A percentile compares a stretch with the other conserved stretches of the same genome.
phyloP scores from a whole-genome alignment of 1,284 basidiomycete genomes.

The Rhodotorula sp. region DNA sequence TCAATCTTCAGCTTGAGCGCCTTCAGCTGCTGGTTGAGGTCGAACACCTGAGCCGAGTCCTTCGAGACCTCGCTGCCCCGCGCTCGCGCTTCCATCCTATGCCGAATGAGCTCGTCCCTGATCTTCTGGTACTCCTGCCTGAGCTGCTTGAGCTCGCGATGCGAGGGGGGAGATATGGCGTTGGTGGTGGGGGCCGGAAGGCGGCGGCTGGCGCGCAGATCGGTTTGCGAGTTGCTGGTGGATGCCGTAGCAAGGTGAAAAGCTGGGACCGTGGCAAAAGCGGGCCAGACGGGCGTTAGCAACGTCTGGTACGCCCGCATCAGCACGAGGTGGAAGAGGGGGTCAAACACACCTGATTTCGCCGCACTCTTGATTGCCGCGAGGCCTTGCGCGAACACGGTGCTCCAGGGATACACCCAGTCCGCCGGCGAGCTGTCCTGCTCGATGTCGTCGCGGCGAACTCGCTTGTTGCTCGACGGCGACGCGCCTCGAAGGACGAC shows the following conservation, averaged over 20 bases:
- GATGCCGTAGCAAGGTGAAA: not conserved
- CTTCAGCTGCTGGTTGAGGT: constrained; percentile 1
- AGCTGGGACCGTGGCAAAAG: not conserved
- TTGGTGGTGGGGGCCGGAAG: not conserved
- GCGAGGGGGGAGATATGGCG: not conserved
- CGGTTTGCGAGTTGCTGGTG: not conserved
- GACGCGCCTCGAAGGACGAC: too few species aligned
- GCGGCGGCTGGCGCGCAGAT: not conserved
- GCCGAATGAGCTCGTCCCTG: too few species aligned
- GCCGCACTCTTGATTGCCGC: not conserved
- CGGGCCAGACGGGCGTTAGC: not conserved
- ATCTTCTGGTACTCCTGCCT: too few species aligned
- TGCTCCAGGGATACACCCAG: not conserved
- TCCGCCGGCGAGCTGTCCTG: not conserved
- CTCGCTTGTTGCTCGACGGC: constrained; percentile 4
- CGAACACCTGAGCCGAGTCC: not conserved
- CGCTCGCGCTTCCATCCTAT: not conserved
- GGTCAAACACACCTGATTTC: not conserved
- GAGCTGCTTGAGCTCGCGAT: not conserved
- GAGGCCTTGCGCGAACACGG: not conserved
- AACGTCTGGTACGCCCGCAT: too few species aligned
- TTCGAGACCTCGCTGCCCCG: not conserved
- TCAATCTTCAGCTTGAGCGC: not conserved
- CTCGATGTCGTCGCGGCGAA: not conserved
- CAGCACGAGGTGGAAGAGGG: not conserved